phyloP scores from a whole-genome alignment of 257 asterid species.

The Echium plantagineum region DNA sequence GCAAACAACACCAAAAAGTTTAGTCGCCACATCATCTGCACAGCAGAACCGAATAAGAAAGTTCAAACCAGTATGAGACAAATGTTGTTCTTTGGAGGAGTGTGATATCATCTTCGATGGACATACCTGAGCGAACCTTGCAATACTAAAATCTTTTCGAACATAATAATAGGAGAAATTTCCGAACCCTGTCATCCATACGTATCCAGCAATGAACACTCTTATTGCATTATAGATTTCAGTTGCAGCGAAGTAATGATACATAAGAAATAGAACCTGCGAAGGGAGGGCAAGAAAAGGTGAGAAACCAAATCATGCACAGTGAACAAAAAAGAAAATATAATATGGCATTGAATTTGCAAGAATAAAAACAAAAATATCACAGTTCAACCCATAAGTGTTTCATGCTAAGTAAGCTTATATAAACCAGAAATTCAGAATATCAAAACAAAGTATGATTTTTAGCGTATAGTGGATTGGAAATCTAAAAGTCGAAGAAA shows the following conservation, averaged over 20 bases:
- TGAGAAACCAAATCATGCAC: conserved; percentile 10
- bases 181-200: conserved; percentile 97
- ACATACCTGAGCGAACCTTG: conserved; percentile 66
- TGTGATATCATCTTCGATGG: conserved; percentile 2
- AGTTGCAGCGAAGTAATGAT: conserved; percentile 79
- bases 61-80: conserved; percentile 12
- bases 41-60: conserved; percentile 8
- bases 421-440: too few species aligned
- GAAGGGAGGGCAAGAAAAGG: conserved; percentile 12
- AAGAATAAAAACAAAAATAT: too few species aligned
- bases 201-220: conserved; percentile 73
- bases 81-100: background rate
- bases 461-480: background rate
- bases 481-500: background rate
- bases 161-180: conserved; percentile 83
- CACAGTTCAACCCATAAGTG: background rate
- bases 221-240: conserved; percentile 81
- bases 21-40: conserved; percentile 95
- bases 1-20: conserved; percentile 78
- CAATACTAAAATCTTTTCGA: conserved; percentile 76
- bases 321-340: background rate
- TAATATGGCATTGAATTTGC: too few species aligned
- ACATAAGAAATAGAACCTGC: conserved; percentile 85
- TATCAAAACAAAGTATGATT: too few species aligned
- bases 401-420: too few species aligned